A percentile compares a stretch with the other conserved stretches of the same genome.
These are phyloP conservation scores for Mortierella sp. DNA, from an alignment of 371 early-diverging fungal species.

Conservation along the genomic window DNA sequence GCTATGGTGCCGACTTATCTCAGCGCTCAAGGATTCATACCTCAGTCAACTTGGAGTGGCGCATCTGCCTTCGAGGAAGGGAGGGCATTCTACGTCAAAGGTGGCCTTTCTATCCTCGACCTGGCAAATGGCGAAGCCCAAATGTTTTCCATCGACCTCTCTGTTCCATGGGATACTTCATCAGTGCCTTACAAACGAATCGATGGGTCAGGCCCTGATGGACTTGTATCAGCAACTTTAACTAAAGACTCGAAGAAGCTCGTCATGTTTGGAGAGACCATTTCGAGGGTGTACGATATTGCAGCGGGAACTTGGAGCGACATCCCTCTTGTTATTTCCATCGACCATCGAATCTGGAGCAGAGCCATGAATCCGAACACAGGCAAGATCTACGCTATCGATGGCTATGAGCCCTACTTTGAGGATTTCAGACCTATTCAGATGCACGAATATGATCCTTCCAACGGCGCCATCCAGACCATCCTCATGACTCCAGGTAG, in stretches of 20 bases:
- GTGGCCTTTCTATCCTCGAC: background rate
- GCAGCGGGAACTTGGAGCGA: background rate
- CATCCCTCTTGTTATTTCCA: background rate
- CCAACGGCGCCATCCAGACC: background rate
- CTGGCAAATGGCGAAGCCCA: background rate
- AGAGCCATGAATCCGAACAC: constrained; percentile 2
- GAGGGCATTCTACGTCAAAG: constrained; percentile 12
- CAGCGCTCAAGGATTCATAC: too few relatives aligned
- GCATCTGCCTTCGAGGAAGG: constrained; percentile 13
- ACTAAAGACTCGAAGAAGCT: constrained; percentile 2
- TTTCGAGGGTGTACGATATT: background rate
- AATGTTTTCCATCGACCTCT: constrained; percentile 15
- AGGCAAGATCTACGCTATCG: background rate
- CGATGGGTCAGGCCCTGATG: background rate
- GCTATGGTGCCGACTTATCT: too few relatives aligned
- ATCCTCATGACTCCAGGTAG: background rate
- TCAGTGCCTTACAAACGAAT: constrained; percentile 1
- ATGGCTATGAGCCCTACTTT: background rate
- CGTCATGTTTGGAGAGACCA: constrained; percentile 1
- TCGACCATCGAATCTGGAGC: background rate
- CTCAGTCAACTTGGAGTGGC: too few relatives aligned
- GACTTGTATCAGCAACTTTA: background rate
- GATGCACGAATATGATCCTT: background rate
- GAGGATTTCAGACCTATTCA: background rate
- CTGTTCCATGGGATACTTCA: constrained; percentile 9